Evolutionary conservation across 345 rosid genomes (phyloP).

Genomic region (Acer yangbiense): DNA sequence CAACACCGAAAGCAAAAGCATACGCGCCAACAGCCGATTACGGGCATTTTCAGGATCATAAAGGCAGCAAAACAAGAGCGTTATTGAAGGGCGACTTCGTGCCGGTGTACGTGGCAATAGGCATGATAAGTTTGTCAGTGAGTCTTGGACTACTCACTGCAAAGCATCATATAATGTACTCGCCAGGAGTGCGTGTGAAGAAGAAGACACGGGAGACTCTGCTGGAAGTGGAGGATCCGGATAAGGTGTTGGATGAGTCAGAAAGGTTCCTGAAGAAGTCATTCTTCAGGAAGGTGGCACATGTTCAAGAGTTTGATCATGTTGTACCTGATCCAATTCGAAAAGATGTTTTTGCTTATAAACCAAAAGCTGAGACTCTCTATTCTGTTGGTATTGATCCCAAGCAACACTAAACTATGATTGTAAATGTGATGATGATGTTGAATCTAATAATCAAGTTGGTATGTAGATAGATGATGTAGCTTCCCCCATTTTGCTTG

Average conservation of each 20-base stretch:
- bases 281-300: conserved; percentile 74
- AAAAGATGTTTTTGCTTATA: conserved; percentile 43
- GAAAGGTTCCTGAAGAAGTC: conserved; percentile 49
- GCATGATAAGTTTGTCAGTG: conserved; percentile 47
- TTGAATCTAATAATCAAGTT: no score
- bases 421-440: no score
- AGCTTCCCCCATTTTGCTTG: no score
- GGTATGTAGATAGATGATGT: no score
- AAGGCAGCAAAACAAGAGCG: not conserved
- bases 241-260: conserved; percentile 46
- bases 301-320: conserved; percentile 50
- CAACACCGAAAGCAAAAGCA: conserved; percentile 37
- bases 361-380: conserved; percentile 51
- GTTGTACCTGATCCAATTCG: conserved; percentile 29
- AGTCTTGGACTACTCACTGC: conserved; percentile 59
- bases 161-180: conserved; percentile 54
- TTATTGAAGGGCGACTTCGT: conserved; percentile 36
- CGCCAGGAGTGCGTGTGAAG: conserved; percentile 62
- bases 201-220: conserved; percentile 75
- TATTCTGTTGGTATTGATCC: conserved; percentile 64
- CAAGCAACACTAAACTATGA: not conserved
- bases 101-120: conserved; percentile 49
- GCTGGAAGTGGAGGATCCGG: conserved; percentile 77
- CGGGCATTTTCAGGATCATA: conserved; percentile 11
- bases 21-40: conserved; percentile 29